Evolutionary conservation across 495 filamentous ascomycete genomes (phyloP), one percentile per base, ranked within the genome.

Genomic region (Podospora anserina): DNA sequence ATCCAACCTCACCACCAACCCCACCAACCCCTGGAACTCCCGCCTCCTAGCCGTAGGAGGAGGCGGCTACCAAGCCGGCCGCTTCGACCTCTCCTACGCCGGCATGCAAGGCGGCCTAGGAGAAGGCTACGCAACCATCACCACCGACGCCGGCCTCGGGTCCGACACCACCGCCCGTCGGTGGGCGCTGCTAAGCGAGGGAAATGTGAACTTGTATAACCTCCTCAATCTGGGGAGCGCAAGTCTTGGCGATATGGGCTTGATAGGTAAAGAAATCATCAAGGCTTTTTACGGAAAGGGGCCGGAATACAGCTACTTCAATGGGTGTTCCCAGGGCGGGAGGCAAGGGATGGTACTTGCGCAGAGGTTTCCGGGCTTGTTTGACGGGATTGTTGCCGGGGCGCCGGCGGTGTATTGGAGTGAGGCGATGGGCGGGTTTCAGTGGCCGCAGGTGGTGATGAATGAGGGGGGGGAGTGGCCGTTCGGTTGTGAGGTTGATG

Each of bases 251-350:
- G 75, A 77, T 63, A 32, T 71, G 71, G 77, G 78, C 27, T 34
- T 78, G 49, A 76, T 81, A 27, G 76, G 68, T 13, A 82, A 82
- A 58, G 39, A 64, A 13, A 39, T 80, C 39, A 70, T 76, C 19
- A 59, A 65, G 2, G 58, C 62, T 44, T 80, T 76, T 69, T 84
- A 84, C 66, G 77, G 80, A 3, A 60, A 66, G 27, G 34, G 56
- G 0, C 76, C 80, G 0, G 59, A 65, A 7, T 82, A 74, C 67
- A 82, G 80, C 13, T 84, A 83, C 69, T 84, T 71, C 66, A 82
- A 71, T 66, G 81, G 82, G 5, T 84, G 82, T 65, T 82, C 80
- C 15, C 78, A 77, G 67, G 81, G 80, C 19, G 82, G 82, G 13
- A 75, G 82, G 0, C 79, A 82, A 63, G 82, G 82, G 9, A 19